Base-by-base conservation (phyloP, 306 rosid species). In the Spatholobus suberectus region DNA sequence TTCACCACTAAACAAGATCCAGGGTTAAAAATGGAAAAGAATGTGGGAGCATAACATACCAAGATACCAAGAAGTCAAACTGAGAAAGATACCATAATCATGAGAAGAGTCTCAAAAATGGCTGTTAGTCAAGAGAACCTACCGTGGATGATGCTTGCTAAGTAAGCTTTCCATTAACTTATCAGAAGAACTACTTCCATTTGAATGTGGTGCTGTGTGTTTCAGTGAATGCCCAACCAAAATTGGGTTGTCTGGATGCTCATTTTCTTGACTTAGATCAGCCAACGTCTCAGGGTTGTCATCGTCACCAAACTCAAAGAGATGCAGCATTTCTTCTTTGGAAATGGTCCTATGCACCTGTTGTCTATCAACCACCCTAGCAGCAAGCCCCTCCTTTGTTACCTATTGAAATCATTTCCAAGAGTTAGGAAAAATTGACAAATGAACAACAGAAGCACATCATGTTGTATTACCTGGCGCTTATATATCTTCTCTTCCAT, bases 401-500 rank as follows among this genome's bases (percentile, higher is more conserved):
- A 96, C 98, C 98, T 95, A 68, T 74, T 58, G 20, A 80, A 79
- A 83, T 77, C 83, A 85, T 70, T 69, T 81, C 59, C 8, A 32
- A 73, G 24, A 1, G 43, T 88, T 73, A 90, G 70, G 77, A 61
- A 63, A 41, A 67, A 27, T 62, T 63, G 75, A 81, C 12, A 63
- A 29, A 78, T 29, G 32, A 73, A 77, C 43, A 85, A 77, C 13
- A 71, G 51, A 88, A 73, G 75, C 59, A 65, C 70, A 76, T 61
- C 62, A 43, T 82, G 46, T 58, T 46, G 41, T 41, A 81, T 79
- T 90, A 92, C 99, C 97, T 96, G 99, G 63, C 99, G 99, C 88
- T 96, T 96, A 62, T 96, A 96, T 82, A 96, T 96, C 85, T 96
- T 96, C 71, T 96, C 99, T 89, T 96, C 99, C 98, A 96, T 96